These are phyloP conservation scores for Blastocystis sp. DNA, from an alignment of 352 stramenopile genomes.

Conservation along the genomic window DNA sequence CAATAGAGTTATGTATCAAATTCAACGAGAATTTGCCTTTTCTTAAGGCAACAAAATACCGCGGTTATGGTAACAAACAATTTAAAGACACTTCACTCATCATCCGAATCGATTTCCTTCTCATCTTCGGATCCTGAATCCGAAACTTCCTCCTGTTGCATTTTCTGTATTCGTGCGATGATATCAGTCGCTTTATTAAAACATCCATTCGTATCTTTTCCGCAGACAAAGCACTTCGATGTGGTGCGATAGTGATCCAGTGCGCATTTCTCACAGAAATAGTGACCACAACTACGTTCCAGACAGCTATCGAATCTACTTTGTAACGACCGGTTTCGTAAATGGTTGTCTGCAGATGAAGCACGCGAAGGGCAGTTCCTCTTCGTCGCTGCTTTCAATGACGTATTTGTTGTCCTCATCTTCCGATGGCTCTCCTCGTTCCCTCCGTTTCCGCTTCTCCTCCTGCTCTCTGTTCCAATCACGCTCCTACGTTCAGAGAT, in stretches of 20 bases:
- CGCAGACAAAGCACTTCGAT: conserved; percentile 83
- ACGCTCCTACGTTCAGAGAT: conserved; percentile 70
- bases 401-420: conserved; percentile 62
- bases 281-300: conserved; percentile 77
- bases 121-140: background rate
- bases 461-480: conserved; percentile 83
- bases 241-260: conserved; percentile 77
- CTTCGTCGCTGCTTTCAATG: conserved; percentile 67
- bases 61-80: background rate
- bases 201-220: conserved; percentile 84
- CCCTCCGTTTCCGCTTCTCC: conserved; percentile 79
- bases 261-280: conserved; percentile 88
- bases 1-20: background rate
- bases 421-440: conserved; percentile 68
- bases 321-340: conserved; percentile 84
- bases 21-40: conserved; percentile 40
- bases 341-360: conserved; percentile 87
- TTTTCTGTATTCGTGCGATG: background rate
- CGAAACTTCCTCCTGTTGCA: background rate
- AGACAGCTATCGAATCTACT: background rate
- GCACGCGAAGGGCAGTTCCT: conserved; percentile 82
- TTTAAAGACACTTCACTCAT: background rate
- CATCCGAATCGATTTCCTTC: background rate
- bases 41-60: background rate
- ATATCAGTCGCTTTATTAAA: conserved; percentile 76